phyloP scores from a whole-genome alignment of 2,329 filamentous ascomycete genomes.

The Xylaria sp. region DNA sequence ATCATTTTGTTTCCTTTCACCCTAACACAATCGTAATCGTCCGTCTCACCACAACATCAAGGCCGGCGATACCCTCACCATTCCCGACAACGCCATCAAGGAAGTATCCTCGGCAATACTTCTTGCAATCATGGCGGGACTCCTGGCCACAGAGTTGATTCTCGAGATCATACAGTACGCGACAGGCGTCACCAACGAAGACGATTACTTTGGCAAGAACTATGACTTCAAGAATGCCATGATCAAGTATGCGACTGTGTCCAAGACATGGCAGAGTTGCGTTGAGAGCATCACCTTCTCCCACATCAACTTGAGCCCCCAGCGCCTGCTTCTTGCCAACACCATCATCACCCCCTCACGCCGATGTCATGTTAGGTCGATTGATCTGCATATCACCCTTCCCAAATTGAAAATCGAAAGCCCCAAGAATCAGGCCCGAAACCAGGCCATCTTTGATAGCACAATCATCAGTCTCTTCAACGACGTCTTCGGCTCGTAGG shows the following conservation, averaged over 20 bases:
- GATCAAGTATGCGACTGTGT: neutral
- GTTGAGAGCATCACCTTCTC: neutral
- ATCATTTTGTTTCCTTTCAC: too few relatives aligned
- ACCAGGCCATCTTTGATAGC: neutral
- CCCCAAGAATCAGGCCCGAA: neutral
- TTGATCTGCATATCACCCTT: neutral
- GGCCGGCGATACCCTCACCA: too few relatives aligned
- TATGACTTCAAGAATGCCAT: neutral
- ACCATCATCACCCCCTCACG: neutral
- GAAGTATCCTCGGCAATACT: too few relatives aligned
- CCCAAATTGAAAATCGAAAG: neutral
- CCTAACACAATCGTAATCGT: too few relatives aligned
- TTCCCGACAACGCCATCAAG: too few relatives aligned
- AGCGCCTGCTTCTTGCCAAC: neutral
- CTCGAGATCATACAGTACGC: too few relatives aligned
- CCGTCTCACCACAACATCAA: too few relatives aligned
- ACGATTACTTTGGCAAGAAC: too few relatives aligned
- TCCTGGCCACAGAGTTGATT: too few relatives aligned
- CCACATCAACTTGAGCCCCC: neutral
- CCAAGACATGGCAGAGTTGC: neutral
- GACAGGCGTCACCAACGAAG: too few relatives aligned
- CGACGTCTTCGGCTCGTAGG: neutral
- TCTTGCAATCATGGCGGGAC: too few relatives aligned
- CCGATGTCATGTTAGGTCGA: neutral
- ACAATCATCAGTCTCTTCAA: neutral